Evolutionary conservation across 768 basidiomycete genomes (phyloP), one percentile per base, ranked within the genome.

Genomic region (Grammothele lineata): DNA sequence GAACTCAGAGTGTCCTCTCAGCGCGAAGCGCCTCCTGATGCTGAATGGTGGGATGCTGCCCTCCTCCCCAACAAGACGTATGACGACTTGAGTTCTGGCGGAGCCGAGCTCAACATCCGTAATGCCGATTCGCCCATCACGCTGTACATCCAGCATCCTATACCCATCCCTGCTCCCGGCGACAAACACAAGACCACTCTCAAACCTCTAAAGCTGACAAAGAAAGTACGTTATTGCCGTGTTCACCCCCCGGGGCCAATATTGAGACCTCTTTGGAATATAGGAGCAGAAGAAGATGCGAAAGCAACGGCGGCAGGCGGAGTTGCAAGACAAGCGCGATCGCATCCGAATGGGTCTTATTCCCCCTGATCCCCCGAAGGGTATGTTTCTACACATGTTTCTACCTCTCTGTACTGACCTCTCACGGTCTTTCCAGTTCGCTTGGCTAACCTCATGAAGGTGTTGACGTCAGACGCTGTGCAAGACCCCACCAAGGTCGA

Each of bases 401-500:
- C 15, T 12, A 11, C 1, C n/a, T 3, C 8, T 15, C 27, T 14
- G 15, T 23, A 19, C 40, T 21, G 21, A 19, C 24, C 10, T 17
- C 45, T 62, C 18, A 60, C 27, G 11, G 3, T 25, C 45, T 17
- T 37, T 48, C 8, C 50, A 93, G 95, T 99, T 47, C 91, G 92
- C 23, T 73, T 99, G 50, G 81, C 89, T 34, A 99, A 99, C 66
- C 67, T 98, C 62, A 98, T 98, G 94, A 92, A 92, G 61, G 96
- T 99, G 14, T 73, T 99, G 22, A 97, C 96, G 0, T 89, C 90
- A 8, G 93, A 97, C 59, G 95, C 94, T 0, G 85, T 99, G 21
- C 89, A 92, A 77, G 96, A 98, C 63, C 96, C 96, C 0, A 99
- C 96, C 2, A 84, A 93, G 41, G 92, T 99, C 3, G 96, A 99